These are phyloP conservation scores for Carex myosuroides DNA, from an alignment of 176 grass and related monocot species.

Conservation along the genomic window DNA sequence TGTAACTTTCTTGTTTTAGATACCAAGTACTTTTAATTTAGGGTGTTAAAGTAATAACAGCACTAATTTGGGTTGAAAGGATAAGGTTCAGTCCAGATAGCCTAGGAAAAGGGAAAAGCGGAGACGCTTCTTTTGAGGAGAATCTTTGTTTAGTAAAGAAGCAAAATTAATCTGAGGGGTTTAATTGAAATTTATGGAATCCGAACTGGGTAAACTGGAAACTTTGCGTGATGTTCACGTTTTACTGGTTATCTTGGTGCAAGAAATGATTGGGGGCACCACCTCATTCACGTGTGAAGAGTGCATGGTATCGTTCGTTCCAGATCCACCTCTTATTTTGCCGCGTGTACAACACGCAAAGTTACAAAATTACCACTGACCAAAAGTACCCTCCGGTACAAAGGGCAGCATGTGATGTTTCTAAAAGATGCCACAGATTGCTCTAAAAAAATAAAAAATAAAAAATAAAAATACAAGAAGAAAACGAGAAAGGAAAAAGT, in stretches of 20 bases:
- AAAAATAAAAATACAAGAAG: not conserved
- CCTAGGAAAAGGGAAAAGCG: not conserved
- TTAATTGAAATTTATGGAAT: not conserved
- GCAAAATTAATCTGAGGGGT: conserved; percentile 1
- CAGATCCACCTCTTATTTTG: conserved; percentile 15
- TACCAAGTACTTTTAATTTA: not conserved
- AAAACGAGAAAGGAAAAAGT: not conserved
- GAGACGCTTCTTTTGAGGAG: conserved; percentile 20
- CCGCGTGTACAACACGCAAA: conserved; percentile 8
- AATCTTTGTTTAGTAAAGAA: conserved; percentile 21
- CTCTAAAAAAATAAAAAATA: not conserved
- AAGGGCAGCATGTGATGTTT: not conserved
- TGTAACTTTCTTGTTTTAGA: not conserved
- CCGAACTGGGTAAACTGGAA: not conserved
- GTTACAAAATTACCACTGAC: not conserved
- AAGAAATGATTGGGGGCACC: conserved; percentile 8
- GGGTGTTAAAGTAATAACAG: not conserved
- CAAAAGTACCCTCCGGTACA: not conserved
- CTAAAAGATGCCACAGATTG: not conserved
- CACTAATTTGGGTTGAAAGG: not conserved
- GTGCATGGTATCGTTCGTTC: not conserved
- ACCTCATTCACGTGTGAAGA: conserved; percentile 4
- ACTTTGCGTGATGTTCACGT: not conserved
- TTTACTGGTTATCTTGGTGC: not conserved
- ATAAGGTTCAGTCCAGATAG: not conserved